These are phyloP conservation scores for Kernera saxatilis DNA, from an alignment of 345 rosid species.

Conservation along the genomic window DNA sequence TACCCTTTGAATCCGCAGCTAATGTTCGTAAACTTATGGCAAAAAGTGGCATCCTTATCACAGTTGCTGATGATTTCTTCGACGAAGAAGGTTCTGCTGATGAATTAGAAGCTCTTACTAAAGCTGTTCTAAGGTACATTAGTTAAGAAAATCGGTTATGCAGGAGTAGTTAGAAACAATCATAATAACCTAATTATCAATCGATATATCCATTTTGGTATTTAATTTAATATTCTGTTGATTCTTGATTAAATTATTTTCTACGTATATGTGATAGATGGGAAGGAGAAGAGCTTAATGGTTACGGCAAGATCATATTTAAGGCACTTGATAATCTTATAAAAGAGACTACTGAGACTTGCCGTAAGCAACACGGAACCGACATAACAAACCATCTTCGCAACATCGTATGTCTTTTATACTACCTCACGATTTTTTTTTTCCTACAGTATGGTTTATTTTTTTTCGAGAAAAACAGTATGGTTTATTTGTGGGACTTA, in stretches of 20 bases:
- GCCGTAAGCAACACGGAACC: constrained; percentile 25
- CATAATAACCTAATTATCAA: background rate
- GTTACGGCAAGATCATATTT: constrained; percentile 45
- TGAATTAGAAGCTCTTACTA: constrained; percentile 42
- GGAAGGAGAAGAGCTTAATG: constrained; percentile 42
- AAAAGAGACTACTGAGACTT: constrained; percentile 26
- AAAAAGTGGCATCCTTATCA: constrained; percentile 44
- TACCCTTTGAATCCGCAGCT: constrained; percentile 29
- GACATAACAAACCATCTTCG: constrained; percentile 35
- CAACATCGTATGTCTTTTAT: constrained; percentile 32
- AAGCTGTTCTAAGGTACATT: constrained; percentile 45
- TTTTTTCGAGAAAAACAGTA: no score
- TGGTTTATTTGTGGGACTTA: background rate
- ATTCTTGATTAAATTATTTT: background rate
- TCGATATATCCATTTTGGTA: background rate
- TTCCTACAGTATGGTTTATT: no score
- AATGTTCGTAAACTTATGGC: constrained; percentile 29
- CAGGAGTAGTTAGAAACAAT: background rate
- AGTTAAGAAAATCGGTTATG: background rate
- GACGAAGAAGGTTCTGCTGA: constrained; percentile 45
- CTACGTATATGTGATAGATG: constrained; percentile 34
- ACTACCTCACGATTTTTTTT: no score
- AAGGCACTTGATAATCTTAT: constrained; percentile 43
- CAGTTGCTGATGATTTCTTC: constrained; percentile 59
- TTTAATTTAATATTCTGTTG: background rate